Base-by-base conservation (phyloP, 1,139 yeast genomes). In the Hyphopichia wangnamkhiaoensis region DNA sequence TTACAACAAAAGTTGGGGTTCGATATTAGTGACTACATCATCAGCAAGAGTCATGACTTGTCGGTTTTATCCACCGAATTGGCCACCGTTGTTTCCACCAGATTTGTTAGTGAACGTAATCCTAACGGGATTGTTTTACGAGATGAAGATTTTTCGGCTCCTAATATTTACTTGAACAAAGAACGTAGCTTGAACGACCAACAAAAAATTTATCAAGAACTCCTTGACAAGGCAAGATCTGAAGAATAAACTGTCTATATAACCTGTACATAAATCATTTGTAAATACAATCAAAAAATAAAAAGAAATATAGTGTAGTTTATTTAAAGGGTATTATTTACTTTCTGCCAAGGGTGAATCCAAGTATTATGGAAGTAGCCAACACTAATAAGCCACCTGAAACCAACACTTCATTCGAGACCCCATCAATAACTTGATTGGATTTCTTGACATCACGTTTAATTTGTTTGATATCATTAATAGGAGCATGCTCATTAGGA, bases 71-170 rank as follows among this genome's bases (percentile, higher is more conserved):
- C 67, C 43, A 47, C 59, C 0, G 79, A 76, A 46, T 70, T 81
- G 40, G 50, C 59, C 23, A 49, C 58, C 8, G 61, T 73, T 34
- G 69, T 84, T 8, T 65, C 75, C 25, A 76, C 78, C 26, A 63
- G 76, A 49, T 78, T 71, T 63, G 61, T 58, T 24, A 75, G 76
- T 50, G 95, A 85, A 59, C 74, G 83, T 54, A 79, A 80, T 57
- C 94, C 96, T 19, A 79, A 85, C 47, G 93, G 89, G 31, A 78
- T 72, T 40, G 73, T 62, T 13, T 65, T 72, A 51, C 65, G 71
- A 46, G 53, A 59, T 9, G 67, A 59, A 35, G 77, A 72, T 46
- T 72, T 72, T 50, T 48, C 54, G 7, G 63, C 71, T 37, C 58
- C 56, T 16, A 72, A 71, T 48, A 51, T 89, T 38, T 79, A 84